Evolutionary conservation across 108 stramenopile genomes (phyloP).

Genomic region (Cyclotella distinguenda): DNA sequence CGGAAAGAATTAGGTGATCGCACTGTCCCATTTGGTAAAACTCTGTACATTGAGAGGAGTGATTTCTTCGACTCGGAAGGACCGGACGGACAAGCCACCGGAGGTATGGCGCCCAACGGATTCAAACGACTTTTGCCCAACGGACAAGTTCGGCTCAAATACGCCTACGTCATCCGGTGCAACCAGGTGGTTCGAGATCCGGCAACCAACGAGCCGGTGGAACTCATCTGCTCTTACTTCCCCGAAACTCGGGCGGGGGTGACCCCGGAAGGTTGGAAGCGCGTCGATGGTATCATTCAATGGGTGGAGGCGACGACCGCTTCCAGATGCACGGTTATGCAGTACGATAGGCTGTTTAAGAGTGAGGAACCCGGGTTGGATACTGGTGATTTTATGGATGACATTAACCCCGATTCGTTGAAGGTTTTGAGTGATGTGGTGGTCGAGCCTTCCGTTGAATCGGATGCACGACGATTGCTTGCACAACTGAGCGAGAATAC

Average conservation of each 20-base stretch:
- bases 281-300: conserved; percentile 90
- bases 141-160: conserved; percentile 80
- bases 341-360: conserved; percentile 87
- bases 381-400: conserved; percentile 74
- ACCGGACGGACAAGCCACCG: conserved; percentile 66
- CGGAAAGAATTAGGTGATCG: conserved; percentile 70
- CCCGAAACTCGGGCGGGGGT: conserved; percentile 84
- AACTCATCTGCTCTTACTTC: conserved; percentile 71
- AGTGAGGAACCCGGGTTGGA: conserved; percentile 83
- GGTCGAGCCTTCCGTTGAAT: conserved; percentile 76
- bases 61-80: conserved; percentile 91
- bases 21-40: conserved; percentile 77
- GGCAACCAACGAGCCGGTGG: conserved; percentile 66
- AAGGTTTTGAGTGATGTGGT: conserved; percentile 61
- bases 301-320: conserved; percentile 83
- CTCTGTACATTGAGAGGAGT: conserved; percentile 74
- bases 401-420: conserved; percentile 81
- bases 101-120: conserved; percentile 73
- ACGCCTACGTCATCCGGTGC: conserved; percentile 88
- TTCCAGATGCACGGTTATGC: conserved; percentile 64
- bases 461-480: conserved; percentile 41
- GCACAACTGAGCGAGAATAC: conserved; percentile 41
- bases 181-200: conserved; percentile 80
- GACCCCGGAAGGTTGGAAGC: conserved; percentile 76
- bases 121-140: conserved; percentile 83